Conservation (phyloP, 495 filamentous ascomycete species). For the Aspergillus affinis region DNA sequence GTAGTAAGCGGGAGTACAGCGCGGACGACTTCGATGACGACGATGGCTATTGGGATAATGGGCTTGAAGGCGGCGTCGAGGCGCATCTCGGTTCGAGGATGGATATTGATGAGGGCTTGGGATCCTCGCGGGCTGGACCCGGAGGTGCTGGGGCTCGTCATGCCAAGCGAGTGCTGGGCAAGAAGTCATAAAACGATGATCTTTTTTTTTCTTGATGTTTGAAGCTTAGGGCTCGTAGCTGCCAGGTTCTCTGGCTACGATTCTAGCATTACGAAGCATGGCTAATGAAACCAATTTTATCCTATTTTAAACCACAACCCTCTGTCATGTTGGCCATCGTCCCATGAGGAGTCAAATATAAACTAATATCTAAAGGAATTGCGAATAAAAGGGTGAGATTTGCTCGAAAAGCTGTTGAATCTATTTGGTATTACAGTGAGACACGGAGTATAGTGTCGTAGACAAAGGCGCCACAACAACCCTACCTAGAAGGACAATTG, state of each 20-base stretch:
- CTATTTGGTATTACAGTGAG: too few species aligned
- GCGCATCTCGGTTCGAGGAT: conserved; percentile 53
- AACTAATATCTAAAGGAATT: too few species aligned
- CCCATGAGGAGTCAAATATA: too few species aligned
- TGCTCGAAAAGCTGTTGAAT: too few species aligned
- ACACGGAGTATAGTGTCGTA: too few species aligned
- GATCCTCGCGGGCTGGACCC: conserved; percentile 23
- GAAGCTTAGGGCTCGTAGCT: background rate
- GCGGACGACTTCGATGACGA: conserved; percentile 46
- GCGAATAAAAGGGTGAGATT: too few species aligned
- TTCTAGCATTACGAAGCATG: background rate
- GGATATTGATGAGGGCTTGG: conserved; percentile 47
- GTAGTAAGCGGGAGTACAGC: conserved; percentile 43
- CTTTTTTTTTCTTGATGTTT: background rate
- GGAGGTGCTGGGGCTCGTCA: conserved; percentile 25
- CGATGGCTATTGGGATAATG: conserved; percentile 44
- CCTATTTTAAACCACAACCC: too few species aligned
- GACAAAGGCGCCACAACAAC: too few species aligned
- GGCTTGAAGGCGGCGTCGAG: conserved; percentile 58
- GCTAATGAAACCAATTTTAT: background rate
- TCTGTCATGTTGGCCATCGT: too few species aligned
- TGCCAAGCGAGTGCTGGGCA: conserved; percentile 43
- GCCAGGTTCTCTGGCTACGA: background rate
- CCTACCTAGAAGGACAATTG: too few species aligned
- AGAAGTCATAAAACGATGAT: conserved; percentile 30